Base-by-base conservation (phyloP, 2,329 filamentous ascomycete species). In the Ophiognomonia clavigignenti-juglandacearum region DNA sequence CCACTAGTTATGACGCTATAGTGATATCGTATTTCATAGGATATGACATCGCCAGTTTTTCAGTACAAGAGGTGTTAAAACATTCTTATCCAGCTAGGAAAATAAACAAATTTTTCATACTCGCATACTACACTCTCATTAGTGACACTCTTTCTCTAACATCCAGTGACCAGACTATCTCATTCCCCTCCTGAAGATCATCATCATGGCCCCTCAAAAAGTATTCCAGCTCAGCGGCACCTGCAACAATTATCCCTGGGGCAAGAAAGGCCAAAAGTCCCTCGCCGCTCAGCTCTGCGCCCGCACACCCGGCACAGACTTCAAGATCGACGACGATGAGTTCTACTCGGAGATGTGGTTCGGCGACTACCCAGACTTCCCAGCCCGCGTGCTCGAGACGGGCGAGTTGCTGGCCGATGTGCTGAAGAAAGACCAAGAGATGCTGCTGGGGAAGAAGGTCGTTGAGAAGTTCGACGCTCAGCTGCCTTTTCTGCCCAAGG, bases 401-500 rank as follows among this genome's bases (percentile, higher is more conserved):
- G 81, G 79, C 23, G 77, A 88, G 59, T 69, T 77, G 23, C 74
- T 91, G 1, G 75, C 80, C 52, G 75, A 85, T 19, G 75, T 86
- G 14, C 66, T 90, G 26, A 74, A 85, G 53, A 68, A 68, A 45
- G 71, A 86, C 58, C 72, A 82, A 29, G 72, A 83, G 18, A 68
- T 77, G 48, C 70, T 88, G 0, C 71, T 90, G 2, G 86, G 86
- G 3, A 72, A 80, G 48, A 70, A 72, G 2, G 77, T 83, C 4
- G 66, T 80, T 5, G 64, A 80, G 18, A 78, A 80, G 43, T 83
- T 84, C 48, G 83, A 79, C 39, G 68, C 69, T 3, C 82, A 86
- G 53, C 68, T 91, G 2, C 86, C 85, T 2, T 91, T 81, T 60
- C 69, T 90, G 0, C 85, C 85, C 8, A 91, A 90, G 69, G 78